These are phyloP conservation scores for Podaxis sp. DNA, from an alignment of 768 basidiomycete genomes.

Conservation along the genomic window DNA sequence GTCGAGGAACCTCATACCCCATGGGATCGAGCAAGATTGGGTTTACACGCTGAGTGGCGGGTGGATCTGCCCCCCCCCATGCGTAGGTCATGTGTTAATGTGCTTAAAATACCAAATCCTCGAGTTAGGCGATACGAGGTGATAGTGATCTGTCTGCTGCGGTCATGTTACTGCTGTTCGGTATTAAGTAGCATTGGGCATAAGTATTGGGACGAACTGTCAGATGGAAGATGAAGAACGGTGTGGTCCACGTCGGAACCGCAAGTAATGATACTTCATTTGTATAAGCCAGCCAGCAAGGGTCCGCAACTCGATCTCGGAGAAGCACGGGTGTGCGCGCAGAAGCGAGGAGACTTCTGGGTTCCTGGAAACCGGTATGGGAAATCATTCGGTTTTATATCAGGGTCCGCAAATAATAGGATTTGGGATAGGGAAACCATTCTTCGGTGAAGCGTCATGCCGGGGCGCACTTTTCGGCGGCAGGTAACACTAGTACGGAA, in stretches of 20 bases:
- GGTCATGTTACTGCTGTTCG: not conserved
- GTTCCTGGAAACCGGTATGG: not conserved
- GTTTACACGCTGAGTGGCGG: not conserved
- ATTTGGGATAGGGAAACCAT: no score
- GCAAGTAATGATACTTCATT: no score
- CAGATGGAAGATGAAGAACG: no score
- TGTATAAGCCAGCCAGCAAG: no score
- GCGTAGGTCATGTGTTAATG: not conserved
- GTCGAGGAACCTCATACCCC: not conserved
- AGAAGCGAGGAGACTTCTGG: not conserved
- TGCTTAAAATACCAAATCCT: not conserved
- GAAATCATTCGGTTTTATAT: not conserved
- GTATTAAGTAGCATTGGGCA: no score
- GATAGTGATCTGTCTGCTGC: not conserved
- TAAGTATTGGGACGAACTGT: no score
- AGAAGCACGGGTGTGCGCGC: not conserved
- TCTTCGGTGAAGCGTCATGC: no score
- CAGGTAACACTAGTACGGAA: not conserved
- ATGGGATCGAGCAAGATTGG: not conserved
- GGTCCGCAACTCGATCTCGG: not conserved
- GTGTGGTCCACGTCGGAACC: no score
- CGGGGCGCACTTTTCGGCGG: no score
- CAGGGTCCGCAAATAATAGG: no score
- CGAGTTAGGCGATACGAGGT: not conserved
- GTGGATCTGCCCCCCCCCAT: not conserved